Evolutionary conservation across 148 eudicot genomes (phyloP).

Genomic region (Fallopia convolvulus): DNA sequence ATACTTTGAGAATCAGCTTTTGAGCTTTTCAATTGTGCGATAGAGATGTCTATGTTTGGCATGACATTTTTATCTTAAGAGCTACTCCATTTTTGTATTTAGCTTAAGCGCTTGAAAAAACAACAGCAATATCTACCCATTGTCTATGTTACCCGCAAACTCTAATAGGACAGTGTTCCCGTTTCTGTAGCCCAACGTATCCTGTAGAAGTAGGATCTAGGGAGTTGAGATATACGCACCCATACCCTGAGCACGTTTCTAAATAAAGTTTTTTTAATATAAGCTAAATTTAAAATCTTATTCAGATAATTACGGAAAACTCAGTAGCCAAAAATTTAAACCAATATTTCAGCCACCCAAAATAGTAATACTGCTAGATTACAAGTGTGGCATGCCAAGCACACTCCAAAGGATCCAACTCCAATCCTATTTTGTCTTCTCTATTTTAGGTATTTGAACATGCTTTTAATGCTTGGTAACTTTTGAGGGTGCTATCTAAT

Average conservation of each 20-base stretch:
- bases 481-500: not conserved
- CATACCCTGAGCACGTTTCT: too few relatives aligned
- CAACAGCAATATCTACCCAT: too few relatives aligned
- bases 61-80: not conserved
- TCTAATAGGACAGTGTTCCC: not conserved
- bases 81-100: not conserved
- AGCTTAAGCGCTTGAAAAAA: not conserved
- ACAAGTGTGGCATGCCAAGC: not conserved
- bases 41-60: not conserved
- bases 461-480: not conserved
- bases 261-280: too few relatives aligned
- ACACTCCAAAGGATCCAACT: not conserved
- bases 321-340: too few relatives aligned
- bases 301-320: too few relatives aligned
- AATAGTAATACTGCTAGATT: not conserved
- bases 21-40: constrained; percentile 5
- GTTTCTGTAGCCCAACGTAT: not conserved
- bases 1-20: constrained; percentile 1
- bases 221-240: too few relatives aligned
- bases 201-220: too few relatives aligned
- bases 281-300: too few relatives aligned
- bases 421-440: not conserved
- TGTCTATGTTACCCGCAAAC: not conserved
- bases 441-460: not conserved
- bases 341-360: not conserved